phyloP scores from a whole-genome alignment of 768 basidiomycete species.

The Phlebiopsis flavidoalba region DNA sequence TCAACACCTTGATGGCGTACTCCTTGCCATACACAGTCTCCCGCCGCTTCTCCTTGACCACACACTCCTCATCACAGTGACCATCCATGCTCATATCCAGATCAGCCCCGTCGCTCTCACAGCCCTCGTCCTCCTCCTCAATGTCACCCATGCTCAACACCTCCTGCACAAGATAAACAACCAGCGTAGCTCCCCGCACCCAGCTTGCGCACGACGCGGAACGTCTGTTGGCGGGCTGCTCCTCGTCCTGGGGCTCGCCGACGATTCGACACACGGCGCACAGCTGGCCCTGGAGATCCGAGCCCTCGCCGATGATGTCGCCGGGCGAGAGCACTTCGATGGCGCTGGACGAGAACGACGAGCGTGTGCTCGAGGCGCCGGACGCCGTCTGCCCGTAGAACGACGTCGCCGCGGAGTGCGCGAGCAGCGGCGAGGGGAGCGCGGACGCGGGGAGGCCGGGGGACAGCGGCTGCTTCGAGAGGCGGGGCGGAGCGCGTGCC shows the following conservation, averaged over 20 bases:
- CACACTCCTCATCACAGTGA: slow-evolving; percentile 28
- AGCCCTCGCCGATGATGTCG: slow-evolving; percentile 68
- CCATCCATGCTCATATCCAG: slow-evolving; percentile 29
- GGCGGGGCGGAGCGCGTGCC: slow-evolving; percentile 4
- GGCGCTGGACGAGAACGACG: slow-evolving; percentile 34
- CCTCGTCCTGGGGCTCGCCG: slow-evolving; percentile 21
- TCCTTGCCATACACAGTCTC: slow-evolving; percentile 59
- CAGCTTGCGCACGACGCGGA: slow-evolving; percentile 81
- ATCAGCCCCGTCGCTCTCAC: slow-evolving; percentile 36
- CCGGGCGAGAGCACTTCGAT: slow-evolving; percentile 69
- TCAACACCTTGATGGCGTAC: slow-evolving; percentile 94
- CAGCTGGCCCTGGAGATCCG: slow-evolving; percentile 60
- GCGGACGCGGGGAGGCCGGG: neutral
- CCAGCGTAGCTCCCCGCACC: slow-evolving; percentile 90
- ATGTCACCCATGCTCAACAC: slow-evolving; percentile 38
- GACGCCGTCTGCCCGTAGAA: neutral
- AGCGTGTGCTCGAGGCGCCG: slow-evolving; percentile 8
- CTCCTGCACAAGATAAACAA: slow-evolving; percentile 89
- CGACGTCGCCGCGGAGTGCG: neutral
- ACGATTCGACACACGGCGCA: slow-evolving; percentile 52
- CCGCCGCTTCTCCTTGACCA: slow-evolving; percentile 13
- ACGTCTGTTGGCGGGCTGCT: slow-evolving; percentile 54
- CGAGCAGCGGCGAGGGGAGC: neutral
- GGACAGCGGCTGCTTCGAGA: neutral
- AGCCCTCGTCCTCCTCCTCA: slow-evolving; percentile 39